Evolutionary conservation across 2,329 filamentous ascomycete genomes (phyloP).

Genomic region (Pezicula neosporulosa): DNA sequence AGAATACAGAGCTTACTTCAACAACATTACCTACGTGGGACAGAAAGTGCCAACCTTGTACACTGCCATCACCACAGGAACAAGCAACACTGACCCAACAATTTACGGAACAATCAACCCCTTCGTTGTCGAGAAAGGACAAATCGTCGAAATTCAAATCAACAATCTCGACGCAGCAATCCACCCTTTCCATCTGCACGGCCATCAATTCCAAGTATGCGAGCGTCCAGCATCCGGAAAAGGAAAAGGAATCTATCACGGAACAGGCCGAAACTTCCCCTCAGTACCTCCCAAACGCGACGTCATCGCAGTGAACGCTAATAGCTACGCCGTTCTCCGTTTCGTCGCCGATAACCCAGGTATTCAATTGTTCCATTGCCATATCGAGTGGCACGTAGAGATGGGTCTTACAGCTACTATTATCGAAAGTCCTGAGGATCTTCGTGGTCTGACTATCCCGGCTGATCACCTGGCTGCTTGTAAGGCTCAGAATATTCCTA

Average conservation of each 20-base stretch:
- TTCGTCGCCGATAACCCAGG: conserved; percentile 65
- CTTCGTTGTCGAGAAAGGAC: conserved; percentile 60
- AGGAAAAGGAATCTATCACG: no score
- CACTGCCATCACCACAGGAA: conserved; percentile 50
- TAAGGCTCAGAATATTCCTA: conserved; percentile 34
- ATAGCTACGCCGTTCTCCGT: conserved; percentile 63
- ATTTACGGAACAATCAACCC: conserved; percentile 64
- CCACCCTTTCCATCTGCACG: conserved; percentile 8
- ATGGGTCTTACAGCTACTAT: conserved; percentile 32
- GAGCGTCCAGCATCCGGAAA: no score
- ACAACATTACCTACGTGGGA: conserved; percentile 70
- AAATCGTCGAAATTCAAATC: conserved; percentile 54
- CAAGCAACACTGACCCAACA: conserved; percentile 42
- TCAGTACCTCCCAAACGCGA: conserved; percentile 59
- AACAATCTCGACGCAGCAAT: conserved; percentile 43
- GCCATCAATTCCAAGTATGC: no score
- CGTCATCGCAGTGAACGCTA: conserved; percentile 55
- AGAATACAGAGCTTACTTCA: conserved; percentile 28
- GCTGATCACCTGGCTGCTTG: conserved; percentile 11
- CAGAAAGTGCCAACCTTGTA: conserved; percentile 80
- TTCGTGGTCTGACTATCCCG: background rate
- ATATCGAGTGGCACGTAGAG: conserved; percentile 50
- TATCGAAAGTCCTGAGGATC: conserved; percentile 10
- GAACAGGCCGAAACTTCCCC: background rate
- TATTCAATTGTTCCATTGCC: conserved; percentile 69